Evolutionary conservation across 148 eudicot species (phyloP).

Genomic region (Polygonum aviculare): DNA sequence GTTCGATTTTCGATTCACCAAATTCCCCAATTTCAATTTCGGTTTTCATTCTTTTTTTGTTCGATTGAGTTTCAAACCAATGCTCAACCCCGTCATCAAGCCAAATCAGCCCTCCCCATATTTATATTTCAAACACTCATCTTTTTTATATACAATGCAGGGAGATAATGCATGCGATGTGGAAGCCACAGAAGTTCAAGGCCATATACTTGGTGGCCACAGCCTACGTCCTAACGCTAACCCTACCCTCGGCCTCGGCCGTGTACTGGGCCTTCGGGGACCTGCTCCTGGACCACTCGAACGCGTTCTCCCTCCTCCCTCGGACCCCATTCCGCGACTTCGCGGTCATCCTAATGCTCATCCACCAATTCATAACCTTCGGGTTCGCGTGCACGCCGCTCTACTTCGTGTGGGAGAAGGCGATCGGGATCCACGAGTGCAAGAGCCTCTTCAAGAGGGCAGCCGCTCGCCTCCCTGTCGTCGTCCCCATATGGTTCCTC

Average conservation of each 20-base stretch:
- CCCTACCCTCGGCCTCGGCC: slow-evolving; percentile 7
- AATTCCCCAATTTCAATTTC: too few species aligned
- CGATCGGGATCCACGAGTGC: slow-evolving; percentile 12
- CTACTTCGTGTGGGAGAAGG: slow-evolving; percentile 13
- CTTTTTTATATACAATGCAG: neutral
- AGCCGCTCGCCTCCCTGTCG: slow-evolving; percentile 3
- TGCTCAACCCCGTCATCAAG: too few species aligned
- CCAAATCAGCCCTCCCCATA: too few species aligned
- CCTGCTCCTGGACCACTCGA: slow-evolving; percentile 12
- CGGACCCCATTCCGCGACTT: neutral
- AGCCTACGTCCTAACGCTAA: slow-evolving; percentile 7
- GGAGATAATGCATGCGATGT: slow-evolving; percentile 15
- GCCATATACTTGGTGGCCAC: slow-evolving; percentile 8
- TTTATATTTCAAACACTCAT: too few species aligned
- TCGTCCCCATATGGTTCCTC: slow-evolving; percentile 11
- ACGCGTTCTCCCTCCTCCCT: slow-evolving; percentile 13
- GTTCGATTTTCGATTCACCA: too few species aligned
- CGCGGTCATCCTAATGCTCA: slow-evolving; percentile 12
- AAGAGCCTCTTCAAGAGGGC: slow-evolving; percentile 9
- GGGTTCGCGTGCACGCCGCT: slow-evolving; percentile 14
- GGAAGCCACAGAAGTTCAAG: slow-evolving; percentile 16
- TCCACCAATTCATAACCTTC: slow-evolving; percentile 14
- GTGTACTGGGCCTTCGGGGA: slow-evolving; percentile 16
- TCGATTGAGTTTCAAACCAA: too few species aligned
- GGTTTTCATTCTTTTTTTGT: too few species aligned